Evolutionary conservation across 768 basidiomycete species (phyloP), one percentile per base, ranked within the genome.

Genomic region (Psilocybe sp.): DNA sequence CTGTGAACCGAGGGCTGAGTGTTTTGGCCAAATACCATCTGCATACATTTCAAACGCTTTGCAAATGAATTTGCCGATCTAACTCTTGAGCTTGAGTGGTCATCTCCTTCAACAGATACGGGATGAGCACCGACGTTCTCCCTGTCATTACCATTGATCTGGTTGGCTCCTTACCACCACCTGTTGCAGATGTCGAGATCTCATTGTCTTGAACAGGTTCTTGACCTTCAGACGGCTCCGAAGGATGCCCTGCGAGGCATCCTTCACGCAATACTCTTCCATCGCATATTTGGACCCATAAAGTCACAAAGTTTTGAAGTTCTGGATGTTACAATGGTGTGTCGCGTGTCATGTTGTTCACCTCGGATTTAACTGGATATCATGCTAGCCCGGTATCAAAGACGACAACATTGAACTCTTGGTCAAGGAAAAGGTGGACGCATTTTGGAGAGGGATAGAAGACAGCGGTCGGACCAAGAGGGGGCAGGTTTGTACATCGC

Each of bases 211-310:
- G 51, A 33, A 44, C 54, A 91, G 89, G 73, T 82, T 40, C 72
- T 92, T 44, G 90, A 92, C 65, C 80, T 28, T 28, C 4, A 28
- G 3, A 28, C 76, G 44, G 84, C 79, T 14, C 78, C 81, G 34
- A 85, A 83, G 64, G 89, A 92, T 55, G 87, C 85, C 39, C 77
- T 92, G 5, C 78, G 77, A 47, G 89, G 82, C 3, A 73, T 91
- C 46, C 75, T 93, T n/a, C 91, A 92, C 59, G 75, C 88, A 0
- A 85, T 92, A 42, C 71, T 92, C 13, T 92, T 93, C 62, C 90
- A 93, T 61, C 80, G 90, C 7, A 72, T 91, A 15, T 89, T 92
- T 60, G 91, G 90, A 3, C 83, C 81, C 0, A 78, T 92, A 38
- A 89, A 85, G 56, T 86, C 91, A 0, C 78, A 79, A 56, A 84